phyloP scores from a whole-genome alignment of 179 eudicot genomes.

The Silene coronaria region DNA sequence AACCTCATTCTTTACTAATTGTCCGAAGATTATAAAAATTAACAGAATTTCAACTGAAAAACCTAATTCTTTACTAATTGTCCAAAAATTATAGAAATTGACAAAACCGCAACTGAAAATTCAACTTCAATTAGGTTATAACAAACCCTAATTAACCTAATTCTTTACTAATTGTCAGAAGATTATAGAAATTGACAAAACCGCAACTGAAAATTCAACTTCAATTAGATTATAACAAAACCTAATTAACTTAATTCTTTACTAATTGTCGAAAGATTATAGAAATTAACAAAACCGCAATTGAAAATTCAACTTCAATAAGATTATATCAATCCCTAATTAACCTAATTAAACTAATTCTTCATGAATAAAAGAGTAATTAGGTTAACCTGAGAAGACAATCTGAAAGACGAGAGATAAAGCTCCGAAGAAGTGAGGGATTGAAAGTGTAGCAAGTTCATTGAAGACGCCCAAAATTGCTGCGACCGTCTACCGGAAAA shows the following conservation, averaged over 20 bases:
- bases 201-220: too few species aligned
- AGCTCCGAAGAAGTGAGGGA: constrained; percentile 37
- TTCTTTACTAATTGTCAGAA: not conserved
- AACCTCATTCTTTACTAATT: not conserved
- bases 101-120: constrained; percentile 41
- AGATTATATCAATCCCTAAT: constrained; percentile 22
- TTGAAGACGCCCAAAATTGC: constrained; percentile 23
- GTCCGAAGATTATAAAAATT: too few species aligned
- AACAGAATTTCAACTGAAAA: too few species aligned
- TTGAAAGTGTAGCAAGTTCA: constrained; percentile 37
- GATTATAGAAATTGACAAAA: too few species aligned
- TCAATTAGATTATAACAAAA: too few species aligned
- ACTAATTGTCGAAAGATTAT: constrained; percentile 31
- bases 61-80: constrained; percentile 26
- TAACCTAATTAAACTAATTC: not conserved
- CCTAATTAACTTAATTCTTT: constrained; percentile 25
- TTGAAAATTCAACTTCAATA: too few species aligned
- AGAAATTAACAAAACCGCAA: constrained; percentile 30
- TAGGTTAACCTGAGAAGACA: constrained; percentile 40
- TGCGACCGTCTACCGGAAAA: constrained; percentile 34
- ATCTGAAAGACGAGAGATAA: constrained; percentile 36
- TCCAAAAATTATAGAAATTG: constrained; percentile 33
- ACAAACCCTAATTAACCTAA: not conserved
- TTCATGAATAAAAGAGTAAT: not conserved
- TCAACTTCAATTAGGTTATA: too few species aligned